Conservation (phyloP, 768 basidiomycete genomes). For the Sistotremastrum suecicum region DNA sequence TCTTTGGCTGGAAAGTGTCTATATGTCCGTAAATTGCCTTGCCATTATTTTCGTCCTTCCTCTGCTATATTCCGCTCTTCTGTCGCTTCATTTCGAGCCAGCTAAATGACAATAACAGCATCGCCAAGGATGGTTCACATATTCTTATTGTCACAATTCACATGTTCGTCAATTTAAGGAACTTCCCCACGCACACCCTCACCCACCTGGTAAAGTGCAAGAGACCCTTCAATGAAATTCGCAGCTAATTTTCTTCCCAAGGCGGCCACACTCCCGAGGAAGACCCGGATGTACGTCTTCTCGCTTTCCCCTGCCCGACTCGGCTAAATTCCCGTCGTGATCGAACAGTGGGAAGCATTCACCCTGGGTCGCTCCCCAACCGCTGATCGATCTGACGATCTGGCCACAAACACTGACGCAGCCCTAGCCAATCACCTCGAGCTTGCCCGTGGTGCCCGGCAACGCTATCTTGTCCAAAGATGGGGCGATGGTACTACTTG, state of each 20-base stretch:
- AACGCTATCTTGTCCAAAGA: slow-evolving; percentile 83
- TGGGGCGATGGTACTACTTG: slow-evolving; percentile 88
- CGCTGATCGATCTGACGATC: slow-evolving; percentile 45
- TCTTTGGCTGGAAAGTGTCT: slow-evolving; percentile 70
- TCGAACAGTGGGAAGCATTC: slow-evolving; percentile 56
- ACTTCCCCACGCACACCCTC: slow-evolving; percentile 45
- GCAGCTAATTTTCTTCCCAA: slow-evolving; percentile 15
- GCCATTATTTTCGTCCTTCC: slow-evolving; percentile 9
- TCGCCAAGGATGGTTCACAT: slow-evolving; percentile 92
- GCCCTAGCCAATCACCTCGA: slow-evolving; percentile 59
- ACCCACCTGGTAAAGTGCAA: slow-evolving; percentile 41
- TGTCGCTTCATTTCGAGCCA: slow-evolving; percentile 19
- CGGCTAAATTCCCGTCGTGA: slow-evolving; percentile 8
- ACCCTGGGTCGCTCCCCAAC: slow-evolving; percentile 53
- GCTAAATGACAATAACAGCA: slow-evolving; percentile 29
- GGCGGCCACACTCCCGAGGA: slow-evolving; percentile 70
- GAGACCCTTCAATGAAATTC: slow-evolving; percentile 10
- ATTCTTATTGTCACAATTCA: slow-evolving; percentile 89
- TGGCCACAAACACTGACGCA: slow-evolving; percentile 51
- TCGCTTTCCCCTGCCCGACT: slow-evolving; percentile 12
- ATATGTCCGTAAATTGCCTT: slow-evolving; percentile 43
- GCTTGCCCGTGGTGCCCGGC: slow-evolving; percentile 65
- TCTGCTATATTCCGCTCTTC: slow-evolving; percentile 13
- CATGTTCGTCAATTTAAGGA: slow-evolving; percentile 96
- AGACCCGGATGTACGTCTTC: slow-evolving; percentile 53